A percentile compares a stretch with the other conserved stretches of the same genome.
These are phyloP conservation scores for Seminavis robusta DNA, from an alignment of 108 stramenopile species.

Conservation along the genomic window DNA sequence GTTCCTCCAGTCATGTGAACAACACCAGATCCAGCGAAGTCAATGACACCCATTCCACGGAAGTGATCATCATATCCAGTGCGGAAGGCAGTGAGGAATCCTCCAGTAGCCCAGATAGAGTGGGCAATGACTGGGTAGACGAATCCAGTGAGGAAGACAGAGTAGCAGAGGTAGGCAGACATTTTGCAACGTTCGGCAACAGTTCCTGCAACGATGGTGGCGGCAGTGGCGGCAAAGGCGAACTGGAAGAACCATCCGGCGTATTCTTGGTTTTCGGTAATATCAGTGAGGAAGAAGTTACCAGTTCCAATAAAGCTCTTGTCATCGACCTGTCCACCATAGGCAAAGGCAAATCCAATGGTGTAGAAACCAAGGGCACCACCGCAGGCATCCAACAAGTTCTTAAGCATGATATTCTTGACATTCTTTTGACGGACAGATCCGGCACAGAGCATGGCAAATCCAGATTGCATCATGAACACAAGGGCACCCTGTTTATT, in stretches of 20 bases:
- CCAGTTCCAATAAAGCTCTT: conserved; percentile 63
- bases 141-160: conserved; percentile 75
- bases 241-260: conserved; percentile 76
- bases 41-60: conserved; percentile 73
- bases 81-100: conserved; percentile 56
- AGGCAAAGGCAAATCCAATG: conserved; percentile 83
- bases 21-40: conserved; percentile 93
- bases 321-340: conserved; percentile 32
- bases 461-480: conserved; percentile 91
- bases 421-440: conserved; percentile 81
- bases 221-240: conserved; percentile 82
- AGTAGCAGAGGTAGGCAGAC: conserved; percentile 79
- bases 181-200: conserved; percentile 78
- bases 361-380: conserved; percentile 84
- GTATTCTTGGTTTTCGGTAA: conserved; percentile 45
- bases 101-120: conserved; percentile 73
- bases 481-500: conserved; percentile 62
- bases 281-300: conserved; percentile 60
- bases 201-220: conserved; percentile 78
- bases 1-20: conserved; percentile 93
- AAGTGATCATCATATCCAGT: conserved; percentile 38
- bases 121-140: conserved; percentile 90
- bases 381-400: conserved; percentile 81
- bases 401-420: conserved; percentile 88
- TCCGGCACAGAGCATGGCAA: conserved; percentile 88